Evolutionary conservation across 176 grass and related monocot genomes (phyloP).

Genomic region (Pharus latifolius): DNA sequence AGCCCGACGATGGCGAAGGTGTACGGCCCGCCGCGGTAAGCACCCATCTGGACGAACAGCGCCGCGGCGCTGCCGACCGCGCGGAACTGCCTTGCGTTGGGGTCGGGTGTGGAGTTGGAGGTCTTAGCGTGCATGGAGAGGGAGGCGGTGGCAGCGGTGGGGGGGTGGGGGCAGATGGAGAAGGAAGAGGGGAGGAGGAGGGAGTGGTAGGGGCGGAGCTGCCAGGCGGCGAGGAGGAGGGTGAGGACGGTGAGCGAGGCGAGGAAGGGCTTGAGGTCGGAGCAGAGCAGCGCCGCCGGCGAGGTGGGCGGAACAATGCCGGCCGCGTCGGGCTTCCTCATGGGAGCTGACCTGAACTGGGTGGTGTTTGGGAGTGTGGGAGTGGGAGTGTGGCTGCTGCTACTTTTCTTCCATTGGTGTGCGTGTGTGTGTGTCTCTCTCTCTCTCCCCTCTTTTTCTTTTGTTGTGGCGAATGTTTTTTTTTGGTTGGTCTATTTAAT

Average conservation of each 20-base stretch:
- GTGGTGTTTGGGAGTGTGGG: too few species aligned
- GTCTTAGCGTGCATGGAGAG: conserved; percentile 10
- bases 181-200: conserved; percentile 38
- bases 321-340: conserved; percentile 26
- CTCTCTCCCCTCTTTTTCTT: not conserved
- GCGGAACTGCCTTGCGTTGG: conserved; percentile 53
- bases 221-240: conserved; percentile 65
- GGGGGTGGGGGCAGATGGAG: conserved; percentile 3
- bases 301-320: conserved; percentile 6
- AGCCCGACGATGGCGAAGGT: conserved; percentile 73
- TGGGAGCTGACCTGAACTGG: too few species aligned
- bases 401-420: not conserved
- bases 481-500: not conserved
- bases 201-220: conserved; percentile 65
- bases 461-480: too few species aligned
- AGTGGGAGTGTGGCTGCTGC: not conserved
- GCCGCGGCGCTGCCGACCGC: conserved; percentile 65
- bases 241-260: conserved; percentile 61
- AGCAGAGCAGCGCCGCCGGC: conserved; percentile 29
- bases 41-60: conserved; percentile 88
- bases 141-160: not conserved
- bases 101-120: not conserved
- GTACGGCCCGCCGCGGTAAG: conserved; percentile 72
- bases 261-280: conserved; percentile 70
- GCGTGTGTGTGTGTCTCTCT: not conserved